Conservation (phyloP, 148 eudicot genomes). For the Vaccinium corymbosum region DNA sequence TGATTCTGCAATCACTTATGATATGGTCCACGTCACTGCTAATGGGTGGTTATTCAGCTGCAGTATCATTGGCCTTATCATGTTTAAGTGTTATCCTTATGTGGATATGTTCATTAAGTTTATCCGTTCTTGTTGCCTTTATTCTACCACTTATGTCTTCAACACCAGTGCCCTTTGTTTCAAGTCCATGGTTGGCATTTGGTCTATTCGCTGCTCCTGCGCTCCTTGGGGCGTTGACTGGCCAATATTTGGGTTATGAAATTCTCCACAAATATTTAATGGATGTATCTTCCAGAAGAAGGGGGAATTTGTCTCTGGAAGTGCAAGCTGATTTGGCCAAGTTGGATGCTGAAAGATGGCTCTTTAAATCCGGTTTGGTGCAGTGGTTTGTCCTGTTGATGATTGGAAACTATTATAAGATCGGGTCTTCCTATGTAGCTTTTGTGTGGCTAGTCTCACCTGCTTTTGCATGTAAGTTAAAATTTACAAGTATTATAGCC, state of each 20-base stretch:
- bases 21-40: constrained; percentile 72
- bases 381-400: constrained; percentile 75
- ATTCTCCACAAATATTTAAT: constrained; percentile 53
- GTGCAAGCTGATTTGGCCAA: constrained; percentile 51
- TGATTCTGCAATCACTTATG: constrained; percentile 68
- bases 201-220: constrained; percentile 89
- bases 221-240: constrained; percentile 86
- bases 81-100: constrained; percentile 62
- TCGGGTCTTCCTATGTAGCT: constrained; percentile 76
- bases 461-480: constrained; percentile 88
- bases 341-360: constrained; percentile 96
- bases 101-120: constrained; percentile 73
- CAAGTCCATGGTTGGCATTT: constrained; percentile 68
- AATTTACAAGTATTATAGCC: neutral
- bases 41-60: constrained; percentile 79
- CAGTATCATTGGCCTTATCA: constrained; percentile 57
- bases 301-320: constrained; percentile 29
- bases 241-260: constrained; percentile 73
- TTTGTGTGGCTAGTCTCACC: constrained; percentile 84
- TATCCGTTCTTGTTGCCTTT: constrained; percentile 60
- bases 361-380: constrained; percentile 73
- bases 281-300: constrained; percentile 32
- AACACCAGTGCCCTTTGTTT: constrained; percentile 62
- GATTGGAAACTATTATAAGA: constrained; percentile 57
- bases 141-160: constrained; percentile 57